Base-by-base conservation (phyloP, 192 early-diverging fungal genomes). In the Fimicolochytrium jonesii region DNA sequence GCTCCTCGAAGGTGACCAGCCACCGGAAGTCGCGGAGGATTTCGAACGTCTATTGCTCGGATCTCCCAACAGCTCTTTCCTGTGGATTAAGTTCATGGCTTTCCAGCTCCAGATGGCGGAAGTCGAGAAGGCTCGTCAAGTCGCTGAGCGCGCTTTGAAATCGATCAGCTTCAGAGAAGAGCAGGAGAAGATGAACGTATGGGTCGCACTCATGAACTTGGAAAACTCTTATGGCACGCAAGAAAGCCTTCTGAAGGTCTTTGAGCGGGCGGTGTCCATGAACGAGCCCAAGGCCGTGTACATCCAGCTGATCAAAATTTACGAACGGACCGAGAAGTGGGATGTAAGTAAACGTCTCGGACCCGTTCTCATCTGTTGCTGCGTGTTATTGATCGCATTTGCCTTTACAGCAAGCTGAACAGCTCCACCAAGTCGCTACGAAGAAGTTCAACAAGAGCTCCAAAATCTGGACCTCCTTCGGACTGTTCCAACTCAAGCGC, bases 41-140 rank as follows among this genome's bases (percentile, higher is more conserved):
- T 99, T 90, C 69, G 97, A 99, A 68, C 85, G 95, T 50, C 72
- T 98, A 46, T 68, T 99, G 28, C 75, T 99, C 43, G 91, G 92
- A 25, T 95, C 92, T 10, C 97, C 97, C 43, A 92, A 95, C 77
- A 91, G 88, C 52, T 99, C 97, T 18, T 95, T 87, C 78, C 59
- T 99, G 48, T 99, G 97, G 97, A 92, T 99, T 68, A 94, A 99
- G 75, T 99, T 93, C 70, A 99, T 99, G 94, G 93, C 94, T n/a
- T 94, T 91, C 82, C 93, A 98, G 62, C 77, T 99, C 3, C 87
- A 94, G 50, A 77, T 96, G 56, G 90, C 93, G 0, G 94, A 99
- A 74, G 84, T 97, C 31, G 85, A 79, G 31, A 94, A 94, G 64
- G 95, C 97, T 11, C 89, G 97, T 39, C 85, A 85, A 41, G 87